Evolutionary conservation across 345 rosid species (phyloP).

Genomic region (Rubroshorea leprosula): DNA sequence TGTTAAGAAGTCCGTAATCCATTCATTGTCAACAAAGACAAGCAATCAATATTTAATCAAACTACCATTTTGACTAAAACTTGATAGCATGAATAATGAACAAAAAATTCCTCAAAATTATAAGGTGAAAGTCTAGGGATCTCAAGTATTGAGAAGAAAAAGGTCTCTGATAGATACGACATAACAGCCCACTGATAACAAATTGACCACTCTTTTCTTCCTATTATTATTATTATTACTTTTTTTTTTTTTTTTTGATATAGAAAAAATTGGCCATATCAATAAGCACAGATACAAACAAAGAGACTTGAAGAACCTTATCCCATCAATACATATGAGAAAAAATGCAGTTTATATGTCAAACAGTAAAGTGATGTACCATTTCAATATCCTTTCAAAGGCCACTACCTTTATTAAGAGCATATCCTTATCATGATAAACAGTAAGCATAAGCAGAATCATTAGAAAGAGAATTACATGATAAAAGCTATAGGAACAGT

Average conservation of each 20-base stretch:
- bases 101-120: neutral
- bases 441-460: constrained; percentile 2
- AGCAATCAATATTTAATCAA: too few species aligned
- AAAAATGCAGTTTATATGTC: neutral
- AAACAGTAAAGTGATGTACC: neutral
- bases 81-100: neutral
- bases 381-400: neutral
- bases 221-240: too few species aligned
- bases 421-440: neutral
- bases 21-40: neutral
- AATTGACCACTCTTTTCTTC: too few species aligned
- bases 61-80: too few species aligned
- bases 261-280: neutral
- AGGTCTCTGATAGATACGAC: neutral
- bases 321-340: constrained; percentile 1
- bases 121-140: neutral
- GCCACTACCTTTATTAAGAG: neutral
- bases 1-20: neutral
- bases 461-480: neutral
- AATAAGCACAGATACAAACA: neutral
- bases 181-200: neutral
- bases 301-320: neutral
- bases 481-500: neutral
- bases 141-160: neutral
- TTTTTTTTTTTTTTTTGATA: too few species aligned